Evolutionary conservation across 176 grass and related monocot species (phyloP), one percentile per base, ranked within the genome.

Genomic region (Lolium multiflorum): DNA sequence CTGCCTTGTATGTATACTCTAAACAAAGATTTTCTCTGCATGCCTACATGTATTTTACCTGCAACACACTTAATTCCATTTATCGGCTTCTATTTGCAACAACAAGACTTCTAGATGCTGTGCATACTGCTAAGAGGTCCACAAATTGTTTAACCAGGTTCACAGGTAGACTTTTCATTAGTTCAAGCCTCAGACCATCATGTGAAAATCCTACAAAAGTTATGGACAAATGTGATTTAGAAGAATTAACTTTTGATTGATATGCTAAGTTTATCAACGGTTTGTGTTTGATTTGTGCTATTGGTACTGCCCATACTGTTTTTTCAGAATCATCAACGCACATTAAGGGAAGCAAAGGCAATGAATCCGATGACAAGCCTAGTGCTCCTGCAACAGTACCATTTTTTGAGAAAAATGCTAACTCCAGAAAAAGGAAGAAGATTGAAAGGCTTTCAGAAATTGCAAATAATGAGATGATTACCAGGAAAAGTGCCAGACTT

Each of bases 321-420:
- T 70, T 84, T 89, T 7, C 92, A 98, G 93, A 98, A 89, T 98
- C 93, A 58, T 98, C 96, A 26, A 84, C 93, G 43, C 93, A 95
- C 39, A 89, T 89, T 71, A 94, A 95, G 88, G 96, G 91, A 88
- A 93, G 81, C 73, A 87, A 81, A 81, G 91, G 91, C 43, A 71
- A 88, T 76, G 82, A 95, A 81, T 90, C 85, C 75, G 83, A 88
- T 88, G 92, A 90, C 66, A 92, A 92, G 75, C 88, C 68, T 77
- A 82, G 64, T 88, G 63, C 92, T 39, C 88, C 76, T 79, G 74
- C 87, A 68, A 51, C 73, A 48, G 25, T 87, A 12, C 78, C 82
- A 55, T 39, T 81, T 31, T 87, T 85, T 90, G 81, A 88, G 38
- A 88, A 88, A 58, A 88, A 89, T 86, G 84, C 67, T 89, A 91